Evolutionary conservation across 1,284 basidiomycete species (phyloP), one percentile per base, ranked within the genome.

Genomic region (Leucoagaricus sp.): DNA sequence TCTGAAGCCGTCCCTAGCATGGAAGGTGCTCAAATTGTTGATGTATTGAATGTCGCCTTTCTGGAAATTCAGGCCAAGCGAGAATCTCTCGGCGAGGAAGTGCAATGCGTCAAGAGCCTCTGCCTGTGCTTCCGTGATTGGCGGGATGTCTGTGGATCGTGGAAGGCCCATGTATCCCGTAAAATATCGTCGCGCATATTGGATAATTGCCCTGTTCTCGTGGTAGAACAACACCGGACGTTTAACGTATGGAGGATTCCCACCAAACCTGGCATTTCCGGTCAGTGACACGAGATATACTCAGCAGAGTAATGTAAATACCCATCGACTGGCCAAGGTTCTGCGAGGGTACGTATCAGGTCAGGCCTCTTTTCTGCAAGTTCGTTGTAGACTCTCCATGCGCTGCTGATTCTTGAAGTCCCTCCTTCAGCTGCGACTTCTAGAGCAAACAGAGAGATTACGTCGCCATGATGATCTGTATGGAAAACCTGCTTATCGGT

Each of bases 41-140:
- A 77, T 76, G 60, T 75, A 78, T 60, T 77, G 76, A 34, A 77
- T 76, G 53, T 77, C 76, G 45, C 75, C 75, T 58, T 76, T 76
- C 64, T 75, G 67, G 65, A 78, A 76, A 57, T 75, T 76, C 49
- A 76, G 65, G 8, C 66, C 72, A 0, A 77, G 66, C 25, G 69
- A 68, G 55, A 70, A 70, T 52, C 74, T 73, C 60, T 76, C 72
- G 0, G 70, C 75, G 6, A 74, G 57, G 65, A 74, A 77, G 57
- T 77, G 75, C 15, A 77, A 57, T 0, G 72, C 66, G 58, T 77
- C 75, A 31, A 78, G 68, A 2, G 75, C 75, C 57, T 77, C 75
- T 0, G 75, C 75, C 56, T 78, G 75, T 17, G 73, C 75, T 63
- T 77, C 75, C 6, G 72, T 74, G 60, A 77, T 74, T 6, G 75